Percentiles rank a stretch among this genome's conserved stretches.
Conservation (phyloP, 2,329 filamentous ascomycete genomes). For the Colletotrichum trifolii region DNA sequence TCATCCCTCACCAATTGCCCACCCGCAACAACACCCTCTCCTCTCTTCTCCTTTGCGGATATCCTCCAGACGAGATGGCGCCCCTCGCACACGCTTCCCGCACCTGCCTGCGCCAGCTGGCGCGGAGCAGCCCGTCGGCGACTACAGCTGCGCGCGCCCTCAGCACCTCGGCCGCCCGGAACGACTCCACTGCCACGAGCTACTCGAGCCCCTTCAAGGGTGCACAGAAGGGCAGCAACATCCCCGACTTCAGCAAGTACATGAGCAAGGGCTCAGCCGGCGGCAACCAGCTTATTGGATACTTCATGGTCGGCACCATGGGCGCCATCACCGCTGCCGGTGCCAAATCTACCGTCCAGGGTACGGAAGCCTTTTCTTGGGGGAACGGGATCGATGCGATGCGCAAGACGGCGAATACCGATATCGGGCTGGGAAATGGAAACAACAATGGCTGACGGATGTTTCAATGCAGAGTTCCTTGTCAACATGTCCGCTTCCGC, state of each 20-base stretch:
- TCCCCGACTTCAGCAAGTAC: conserved; percentile 93
- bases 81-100: conserved; percentile 76
- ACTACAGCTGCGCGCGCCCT: conserved; percentile 62
- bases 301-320: conserved; percentile 98
- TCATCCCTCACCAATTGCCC: conserved; percentile 39
- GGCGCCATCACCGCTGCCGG: conserved; percentile 91
- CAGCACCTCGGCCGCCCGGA: conserved; percentile 64
- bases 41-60: conserved; percentile 29
- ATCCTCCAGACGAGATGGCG: conserved; percentile 64
- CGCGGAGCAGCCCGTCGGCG: conserved; percentile 52
- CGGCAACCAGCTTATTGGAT: conserved; percentile 88
- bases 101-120: conserved; percentile 72
- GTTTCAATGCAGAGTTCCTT: conserved; percentile 82
- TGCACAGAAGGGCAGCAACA: conserved; percentile 71
- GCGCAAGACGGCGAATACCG: background rate
- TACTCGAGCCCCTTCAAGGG: conserved; percentile 75
- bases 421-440: background rate
- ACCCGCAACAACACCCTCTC: conserved; percentile 33
- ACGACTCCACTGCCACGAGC: conserved; percentile 56
- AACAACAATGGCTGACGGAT: conserved; percentile 40
- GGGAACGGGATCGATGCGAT: background rate
- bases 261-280: conserved; percentile 74
- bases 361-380: conserved; percentile 65
- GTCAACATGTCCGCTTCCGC: conserved; percentile 99
- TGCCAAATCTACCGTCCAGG: conserved; percentile 97